Conservation (phyloP, 2,329 filamentous ascomycete genomes). For the Trichocomaceae sp. region DNA sequence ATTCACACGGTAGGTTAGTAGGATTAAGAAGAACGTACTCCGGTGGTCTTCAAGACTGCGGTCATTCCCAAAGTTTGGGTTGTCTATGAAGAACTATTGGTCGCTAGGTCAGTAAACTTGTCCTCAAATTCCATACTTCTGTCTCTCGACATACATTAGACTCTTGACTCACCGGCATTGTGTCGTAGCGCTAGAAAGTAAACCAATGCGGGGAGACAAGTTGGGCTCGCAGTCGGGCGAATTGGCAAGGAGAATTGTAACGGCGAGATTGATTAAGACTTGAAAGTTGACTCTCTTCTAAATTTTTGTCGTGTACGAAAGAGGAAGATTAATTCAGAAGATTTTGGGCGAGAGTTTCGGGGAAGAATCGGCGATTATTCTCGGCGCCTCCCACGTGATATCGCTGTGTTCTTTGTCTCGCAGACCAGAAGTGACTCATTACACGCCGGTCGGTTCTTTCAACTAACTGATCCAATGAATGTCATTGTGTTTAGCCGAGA, state of each 20-base stretch:
- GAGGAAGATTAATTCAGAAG: not conserved
- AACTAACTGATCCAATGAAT: no score
- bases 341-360: not conserved
- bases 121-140: not conserved
- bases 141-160: not conserved
- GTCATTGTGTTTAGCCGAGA: no score
- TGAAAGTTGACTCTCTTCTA: not conserved
- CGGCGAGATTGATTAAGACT: not conserved
- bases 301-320: not conserved
- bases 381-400: not conserved
- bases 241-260: not conserved
- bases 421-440: no score
- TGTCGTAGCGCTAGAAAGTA: not conserved
- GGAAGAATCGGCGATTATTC: not conserved
- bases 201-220: not conserved
- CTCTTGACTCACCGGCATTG: not conserved
- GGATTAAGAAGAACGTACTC: conserved; percentile 48
- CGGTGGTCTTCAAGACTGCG: conserved; percentile 71
- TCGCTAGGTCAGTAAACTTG: not conserved
- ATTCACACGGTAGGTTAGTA: not conserved
- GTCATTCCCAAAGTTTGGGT: conserved; percentile 71
- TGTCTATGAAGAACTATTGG: conserved; percentile 8
- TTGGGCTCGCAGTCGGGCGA: not conserved
- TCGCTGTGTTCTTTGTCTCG: not conserved
- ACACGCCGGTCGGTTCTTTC: no score